Base-by-base conservation (phyloP, 768 basidiomycete species). In the Cystobasidium onofrii region DNA sequence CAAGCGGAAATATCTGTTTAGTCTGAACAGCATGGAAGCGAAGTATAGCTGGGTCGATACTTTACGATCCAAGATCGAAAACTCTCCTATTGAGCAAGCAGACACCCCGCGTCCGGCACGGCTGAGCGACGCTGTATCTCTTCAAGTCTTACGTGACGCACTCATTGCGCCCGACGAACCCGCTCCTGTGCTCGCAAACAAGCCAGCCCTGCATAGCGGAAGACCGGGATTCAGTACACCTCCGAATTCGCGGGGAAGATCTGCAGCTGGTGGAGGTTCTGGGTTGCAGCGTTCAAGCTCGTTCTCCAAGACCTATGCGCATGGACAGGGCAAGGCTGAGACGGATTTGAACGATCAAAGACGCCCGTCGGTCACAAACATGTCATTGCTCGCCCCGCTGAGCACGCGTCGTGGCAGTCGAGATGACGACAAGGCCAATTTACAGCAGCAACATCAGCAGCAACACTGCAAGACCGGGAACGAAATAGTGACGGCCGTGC, bases 1-100 rank as follows among this genome's bases (percentile, higher is more conserved):
- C 67, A 90, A 89, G 62, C 41, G 92, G 76, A 87, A 88, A 78
- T 98, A 98, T 82, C 92, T 96, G 88, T 97, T 96, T 84, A 92
- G 90, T 75, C 87, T 96, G 52, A 87, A 89, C 64, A 91, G 92
- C 78, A 85, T 88, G 0, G 84, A 89, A 44, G 85, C 90, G 20
- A 87, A 88, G 23, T 86, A 89, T 74, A 86, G 88, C 74, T 92
- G 90, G 90, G 85, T 78, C 17, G 67, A 72, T 2, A 70, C 66
- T n/a, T 62, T 80, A 34, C 74, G 76, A 17, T 46, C 73, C 0
- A 64, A 73, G 1, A 77, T 76, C 39, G 55, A 71, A 64, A 60
- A 46, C 62, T 39, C 73, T 12, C 52, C 52, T n/a, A 20, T 57
- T 13, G n/a, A 62, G 2, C 75, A 50, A 18, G 17, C 52, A 3